Conservation (phyloP, 2,329 filamentous ascomycete genomes). For the Cercospora sojina region DNA sequence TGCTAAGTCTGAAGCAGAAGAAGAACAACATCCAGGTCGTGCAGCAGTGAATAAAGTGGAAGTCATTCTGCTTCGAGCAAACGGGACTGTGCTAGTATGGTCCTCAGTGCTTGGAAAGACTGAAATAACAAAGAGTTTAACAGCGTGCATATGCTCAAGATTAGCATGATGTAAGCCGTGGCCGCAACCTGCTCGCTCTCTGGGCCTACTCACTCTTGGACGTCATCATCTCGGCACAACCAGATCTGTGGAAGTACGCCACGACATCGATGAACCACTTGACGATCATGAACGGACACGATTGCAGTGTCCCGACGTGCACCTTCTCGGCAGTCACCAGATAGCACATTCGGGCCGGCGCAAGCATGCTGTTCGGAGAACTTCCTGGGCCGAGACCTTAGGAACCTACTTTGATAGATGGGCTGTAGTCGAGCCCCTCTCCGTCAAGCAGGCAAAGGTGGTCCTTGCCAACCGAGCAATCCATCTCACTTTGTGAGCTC, state of each 20-base stretch:
- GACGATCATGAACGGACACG: neutral
- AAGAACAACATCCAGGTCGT: conserved; percentile 89
- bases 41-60: conserved; percentile 53
- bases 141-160: neutral
- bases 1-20: conserved; percentile 56
- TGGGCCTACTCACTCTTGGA: neutral
- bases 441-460: neutral
- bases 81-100: neutral
- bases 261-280: neutral
- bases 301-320: neutral
- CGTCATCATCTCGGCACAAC: neutral
- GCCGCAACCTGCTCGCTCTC: neutral
- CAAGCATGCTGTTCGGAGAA: neutral
- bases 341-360: neutral
- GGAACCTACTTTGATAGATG: neutral
- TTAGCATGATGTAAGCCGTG: neutral
- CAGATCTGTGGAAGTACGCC: neutral
- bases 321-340: neutral
- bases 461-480: neutral
- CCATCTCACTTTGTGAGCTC: neutral
- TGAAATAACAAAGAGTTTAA: neutral
- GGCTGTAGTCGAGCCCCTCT: neutral
- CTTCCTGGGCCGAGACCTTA: neutral
- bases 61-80: neutral
- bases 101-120: neutral